Evolutionary conservation across 179 eudicot genomes (phyloP), one percentile per base, ranked within the genome.

Genomic region (Sideroxylon spinosum): DNA sequence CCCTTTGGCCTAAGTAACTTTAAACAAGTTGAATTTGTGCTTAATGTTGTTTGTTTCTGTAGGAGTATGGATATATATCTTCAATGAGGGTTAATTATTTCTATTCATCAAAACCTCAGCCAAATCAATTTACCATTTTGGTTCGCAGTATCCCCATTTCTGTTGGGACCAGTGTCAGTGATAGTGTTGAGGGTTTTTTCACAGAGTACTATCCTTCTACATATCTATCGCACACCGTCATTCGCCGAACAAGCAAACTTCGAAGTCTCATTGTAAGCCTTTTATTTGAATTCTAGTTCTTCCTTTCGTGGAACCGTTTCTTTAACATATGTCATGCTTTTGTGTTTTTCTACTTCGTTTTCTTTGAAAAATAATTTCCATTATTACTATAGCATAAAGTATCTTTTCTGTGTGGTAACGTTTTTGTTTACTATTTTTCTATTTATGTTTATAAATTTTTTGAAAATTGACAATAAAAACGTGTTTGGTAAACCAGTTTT

Each of bases 111-210:
- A 88, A 87, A 81, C 99, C 99, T 79, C 91, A 83, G 85, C 94
- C 96, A 25, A 89, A 86, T 81, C 94, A 94, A 68, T 96, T 94
- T 76, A 92, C 98, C 77, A 80, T 92, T 81, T 89, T 96, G 81
- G 97, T 94, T 82, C 96, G 97, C 52, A 88, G 94, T 78, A 89
- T 96, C 75, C 99, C 99, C 76, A 88, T 82, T 16, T 80, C 87
- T 66, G 82, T 84, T 67, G 94, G 89, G 56, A 83, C 80, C 65
- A 91, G 91, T 79, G 82, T 91, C 81, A 84, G 94, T 71, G 91
- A 90, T 55, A 89, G 82, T 71, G 98, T 96, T 68, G 91, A 91
- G 56, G 82, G 79, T 52, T 96, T 96, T 82, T 96, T 96, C 86
- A 82, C 76, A 28, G 91, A 90, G 83, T 88, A 83, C 86, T 86